Evolutionary conservation across 164 flowering plant species (phyloP).

Genomic region (Nymphaea colorata): DNA sequence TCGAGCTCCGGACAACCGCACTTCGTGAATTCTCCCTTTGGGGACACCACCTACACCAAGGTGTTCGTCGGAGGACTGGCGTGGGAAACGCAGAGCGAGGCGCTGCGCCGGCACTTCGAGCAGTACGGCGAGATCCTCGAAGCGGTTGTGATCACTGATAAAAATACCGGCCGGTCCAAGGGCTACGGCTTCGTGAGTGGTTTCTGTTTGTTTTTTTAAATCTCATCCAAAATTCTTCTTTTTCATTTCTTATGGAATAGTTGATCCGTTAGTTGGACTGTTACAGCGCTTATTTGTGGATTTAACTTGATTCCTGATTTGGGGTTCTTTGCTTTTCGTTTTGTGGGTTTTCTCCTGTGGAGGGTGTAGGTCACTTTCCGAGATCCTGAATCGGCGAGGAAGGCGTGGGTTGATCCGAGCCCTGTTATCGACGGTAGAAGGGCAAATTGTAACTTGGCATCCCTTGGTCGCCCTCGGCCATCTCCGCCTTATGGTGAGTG

Average conservation of each 20-base stretch:
- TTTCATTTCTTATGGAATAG: not conserved
- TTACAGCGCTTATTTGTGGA: not conserved
- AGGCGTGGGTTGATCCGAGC: conserved; percentile 79
- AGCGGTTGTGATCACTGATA: conserved; percentile 94
- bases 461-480: conserved; percentile 82
- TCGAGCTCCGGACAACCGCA: conserved; percentile 12
- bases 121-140: conserved; percentile 95
- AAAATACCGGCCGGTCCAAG: conserved; percentile 91
- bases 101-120: conserved; percentile 73
- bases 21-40: conserved; percentile 79
- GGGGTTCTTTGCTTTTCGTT: not conserved
- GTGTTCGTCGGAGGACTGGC: conserved; percentile 97
- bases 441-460: conserved; percentile 92
- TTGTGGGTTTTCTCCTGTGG: conserved; percentile 25
- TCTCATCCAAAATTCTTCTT: not conserved
- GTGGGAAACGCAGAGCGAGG: conserved; percentile 97
- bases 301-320: conserved; percentile 1
- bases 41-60: conserved; percentile 91
- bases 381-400: conserved; percentile 80
- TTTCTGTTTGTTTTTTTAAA: not conserved
- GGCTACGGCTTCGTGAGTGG: conserved; percentile 98
- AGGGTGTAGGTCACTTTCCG: conserved; percentile 94
- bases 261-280: not conserved
- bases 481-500: conserved; percentile 34
- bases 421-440: conserved; percentile 86